phyloP scores from a whole-genome alignment of 1,284 basidiomycete species.

The Lentinula novae-zelandiae region DNA sequence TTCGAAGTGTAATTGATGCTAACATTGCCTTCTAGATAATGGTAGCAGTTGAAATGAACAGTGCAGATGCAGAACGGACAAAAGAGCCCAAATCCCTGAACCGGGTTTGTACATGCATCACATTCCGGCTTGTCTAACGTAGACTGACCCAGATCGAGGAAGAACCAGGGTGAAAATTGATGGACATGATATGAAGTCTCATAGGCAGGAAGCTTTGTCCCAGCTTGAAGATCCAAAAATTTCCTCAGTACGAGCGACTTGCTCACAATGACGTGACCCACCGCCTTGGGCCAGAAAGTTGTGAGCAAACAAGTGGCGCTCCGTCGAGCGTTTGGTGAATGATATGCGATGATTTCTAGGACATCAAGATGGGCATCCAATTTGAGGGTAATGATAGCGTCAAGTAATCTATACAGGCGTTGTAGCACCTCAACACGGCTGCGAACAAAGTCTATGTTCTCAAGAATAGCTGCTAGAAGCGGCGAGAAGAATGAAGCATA shows the following conservation, averaged over 20 bases:
- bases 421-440: slow-evolving; percentile 37
- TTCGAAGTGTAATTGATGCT: slow-evolving; percentile 48
- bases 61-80: slow-evolving; percentile 63
- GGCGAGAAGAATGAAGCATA: slow-evolving; percentile 57
- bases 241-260: slow-evolving; percentile 40
- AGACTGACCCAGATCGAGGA: slow-evolving; percentile 33
- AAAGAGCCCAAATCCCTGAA: slow-evolving; percentile 59
- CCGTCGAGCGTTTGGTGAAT: slow-evolving; percentile 49
- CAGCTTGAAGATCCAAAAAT: slow-evolving; percentile 22
- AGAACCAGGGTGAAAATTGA: slow-evolving; percentile 68
- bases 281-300: slow-evolving; percentile 61
- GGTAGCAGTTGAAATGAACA: slow-evolving; percentile 73
- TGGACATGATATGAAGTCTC: slow-evolving; percentile 44
- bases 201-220: slow-evolving; percentile 12
- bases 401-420: slow-evolving; percentile 54
- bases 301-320: slow-evolving; percentile 53
- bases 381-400: slow-evolving; percentile 57
- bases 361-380: slow-evolving; percentile 67
- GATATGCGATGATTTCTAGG: slow-evolving; percentile 67
- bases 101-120: slow-evolving; percentile 45
- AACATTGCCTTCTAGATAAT: slow-evolving; percentile 59
- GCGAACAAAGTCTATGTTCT: slow-evolving; percentile 41
- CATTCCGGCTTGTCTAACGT: slow-evolving; percentile 41
- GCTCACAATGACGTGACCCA: slow-evolving; percentile 63
- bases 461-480: slow-evolving; percentile 56